Evolutionary conservation across 2,329 filamentous ascomycete species (phyloP).

Genomic region (Fusarium duplospermum): DNA sequence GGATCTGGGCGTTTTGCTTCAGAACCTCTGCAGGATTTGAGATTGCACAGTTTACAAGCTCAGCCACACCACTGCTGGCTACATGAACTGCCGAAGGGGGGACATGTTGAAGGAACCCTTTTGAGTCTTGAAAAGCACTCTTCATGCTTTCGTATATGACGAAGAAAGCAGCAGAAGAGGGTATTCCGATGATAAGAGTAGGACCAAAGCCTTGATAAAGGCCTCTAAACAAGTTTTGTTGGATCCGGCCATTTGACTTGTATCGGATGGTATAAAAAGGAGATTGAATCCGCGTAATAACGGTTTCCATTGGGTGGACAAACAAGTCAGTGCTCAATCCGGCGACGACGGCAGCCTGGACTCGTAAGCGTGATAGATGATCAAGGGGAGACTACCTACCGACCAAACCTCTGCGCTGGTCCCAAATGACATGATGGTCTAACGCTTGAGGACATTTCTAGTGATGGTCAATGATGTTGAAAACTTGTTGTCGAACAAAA

Average conservation of each 20-base stretch:
- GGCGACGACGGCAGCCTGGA: neutral
- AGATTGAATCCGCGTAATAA: slow-evolving; percentile 28
- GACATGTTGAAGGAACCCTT: neutral
- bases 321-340: slow-evolving; percentile 27
- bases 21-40: slow-evolving; percentile 32
- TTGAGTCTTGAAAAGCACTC: neutral
- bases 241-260: slow-evolving; percentile 13
- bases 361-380: neutral
- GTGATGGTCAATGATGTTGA: neutral
- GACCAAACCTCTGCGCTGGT: neutral
- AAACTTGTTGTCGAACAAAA: neutral
- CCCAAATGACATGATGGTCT: neutral
- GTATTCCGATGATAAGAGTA: slow-evolving; percentile 23
- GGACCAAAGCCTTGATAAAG: slow-evolving; percentile 27
- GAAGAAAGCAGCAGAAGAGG: slow-evolving; percentile 28
- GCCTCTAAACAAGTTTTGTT: slow-evolving; percentile 1
- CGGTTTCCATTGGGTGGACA: slow-evolving; percentile 29
- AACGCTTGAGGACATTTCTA: neutral
- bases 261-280: slow-evolving; percentile 21
- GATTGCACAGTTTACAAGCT: slow-evolving; percentile 29
- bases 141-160: slow-evolving; percentile 25
- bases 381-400: neutral
- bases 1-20: slow-evolving; percentile 26
- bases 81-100: slow-evolving; percentile 14
- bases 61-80: slow-evolving; percentile 20